phyloP scores from a whole-genome alignment of 306 rosid species.

The Argentina anserina region DNA sequence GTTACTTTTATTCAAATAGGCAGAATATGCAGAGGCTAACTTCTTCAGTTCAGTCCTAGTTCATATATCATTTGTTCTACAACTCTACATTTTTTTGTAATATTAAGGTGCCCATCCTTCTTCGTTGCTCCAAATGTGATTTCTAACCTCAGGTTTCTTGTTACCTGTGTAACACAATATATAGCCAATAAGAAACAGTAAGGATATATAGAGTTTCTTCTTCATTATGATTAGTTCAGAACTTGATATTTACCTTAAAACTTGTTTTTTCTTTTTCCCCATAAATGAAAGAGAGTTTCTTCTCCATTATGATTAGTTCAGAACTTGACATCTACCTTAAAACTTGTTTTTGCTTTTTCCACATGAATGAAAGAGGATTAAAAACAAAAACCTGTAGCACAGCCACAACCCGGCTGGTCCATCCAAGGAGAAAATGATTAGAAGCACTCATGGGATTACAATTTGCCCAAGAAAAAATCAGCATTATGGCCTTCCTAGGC shows the following conservation, averaged over 20 bases:
- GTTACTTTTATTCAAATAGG: constrained; percentile 44
- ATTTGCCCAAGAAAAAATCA: too few species aligned
- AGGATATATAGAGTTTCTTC: neutral
- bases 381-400: too few species aligned
- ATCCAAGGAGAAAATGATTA: too few species aligned
- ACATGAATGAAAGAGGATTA: too few species aligned
- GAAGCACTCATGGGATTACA: too few species aligned
- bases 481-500: too few species aligned
- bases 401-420: too few species aligned
- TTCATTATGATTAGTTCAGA: neutral
- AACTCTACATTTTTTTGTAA: neutral
- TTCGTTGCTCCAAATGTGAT: neutral
- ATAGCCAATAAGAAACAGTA: neutral
- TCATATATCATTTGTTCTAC: neutral
- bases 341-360: too few species aligned
- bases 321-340: neutral
- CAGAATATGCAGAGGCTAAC: constrained; percentile 3
- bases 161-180: neutral
- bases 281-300: too few species aligned
- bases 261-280: too few species aligned
- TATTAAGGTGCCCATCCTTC: neutral
- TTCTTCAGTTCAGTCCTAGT: constrained; percentile 14
- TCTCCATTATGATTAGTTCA: neutral
- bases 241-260: neutral
- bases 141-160: neutral